Evolutionary conservation across 108 stramenopile genomes (phyloP).

Genomic region (Epithemia pelagica): DNA sequence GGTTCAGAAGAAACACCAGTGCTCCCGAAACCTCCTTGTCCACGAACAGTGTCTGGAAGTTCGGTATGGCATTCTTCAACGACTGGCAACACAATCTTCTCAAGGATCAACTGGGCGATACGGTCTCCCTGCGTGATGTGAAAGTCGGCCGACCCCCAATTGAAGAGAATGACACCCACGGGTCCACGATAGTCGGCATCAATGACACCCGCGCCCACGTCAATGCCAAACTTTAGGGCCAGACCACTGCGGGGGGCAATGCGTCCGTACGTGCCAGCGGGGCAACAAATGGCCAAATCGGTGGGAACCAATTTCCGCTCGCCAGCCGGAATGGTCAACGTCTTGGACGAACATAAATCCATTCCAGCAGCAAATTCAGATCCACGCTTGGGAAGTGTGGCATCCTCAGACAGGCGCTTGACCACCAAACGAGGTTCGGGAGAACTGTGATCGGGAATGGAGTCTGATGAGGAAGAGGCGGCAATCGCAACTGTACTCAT

Average conservation of each 20-base stretch:
- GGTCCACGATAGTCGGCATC: constrained; percentile 96
- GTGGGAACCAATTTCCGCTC: constrained; percentile 90
- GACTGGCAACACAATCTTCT: constrained; percentile 81
- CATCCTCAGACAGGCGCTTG: constrained; percentile 54
- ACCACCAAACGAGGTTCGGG: constrained; percentile 38
- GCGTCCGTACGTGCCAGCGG: constrained; percentile 89
- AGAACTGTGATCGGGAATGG: too few species aligned
- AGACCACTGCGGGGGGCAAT: constrained; percentile 90
- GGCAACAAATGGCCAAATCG: constrained; percentile 88
- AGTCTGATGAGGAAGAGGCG: background rate
- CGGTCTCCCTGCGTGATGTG: constrained; percentile 87
- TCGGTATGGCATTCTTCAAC: constrained; percentile 75
- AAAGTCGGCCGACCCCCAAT: constrained; percentile 86
- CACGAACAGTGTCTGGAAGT: constrained; percentile 72
- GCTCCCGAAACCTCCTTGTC: constrained; percentile 86
- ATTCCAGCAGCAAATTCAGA: constrained; percentile 73
- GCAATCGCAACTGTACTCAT: background rate
- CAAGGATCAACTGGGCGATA: constrained; percentile 97
- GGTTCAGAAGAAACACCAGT: constrained; percentile 57
- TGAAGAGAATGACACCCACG: constrained; percentile 98
- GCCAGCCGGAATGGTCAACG: constrained; percentile 49
- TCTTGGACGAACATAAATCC: constrained; percentile 61
- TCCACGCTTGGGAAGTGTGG: constrained; percentile 64
- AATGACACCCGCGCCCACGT: constrained; percentile 96
- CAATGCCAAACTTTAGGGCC: constrained; percentile 93